Percentiles rank a stretch among this genome's conserved stretches.
Conservation (phyloP, 257 asterid genomes). For the Rhazya stricta region DNA sequence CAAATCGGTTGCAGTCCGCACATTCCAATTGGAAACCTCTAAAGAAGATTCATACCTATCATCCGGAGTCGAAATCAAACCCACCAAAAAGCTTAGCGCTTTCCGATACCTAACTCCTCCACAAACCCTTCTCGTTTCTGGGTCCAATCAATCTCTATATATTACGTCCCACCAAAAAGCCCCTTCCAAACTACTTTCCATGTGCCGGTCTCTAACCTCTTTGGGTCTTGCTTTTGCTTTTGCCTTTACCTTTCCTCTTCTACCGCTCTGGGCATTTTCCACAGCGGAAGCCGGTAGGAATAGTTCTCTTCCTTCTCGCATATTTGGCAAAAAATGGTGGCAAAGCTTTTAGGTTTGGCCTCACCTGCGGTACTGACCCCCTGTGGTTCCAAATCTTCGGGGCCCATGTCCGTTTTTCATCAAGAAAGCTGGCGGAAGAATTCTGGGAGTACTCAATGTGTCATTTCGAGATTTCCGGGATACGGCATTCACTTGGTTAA, state of each 20-base stretch:
- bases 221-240: too few species aligned
- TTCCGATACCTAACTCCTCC: too few species aligned
- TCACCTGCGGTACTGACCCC: conserved; percentile 27
- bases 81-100: too few species aligned
- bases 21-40: too few species aligned
- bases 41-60: too few species aligned
- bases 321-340: conserved; percentile 38
- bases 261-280: background rate
- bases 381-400: conserved; percentile 19
- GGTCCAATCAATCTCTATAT: too few species aligned
- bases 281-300: background rate
- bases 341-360: conserved; percentile 37
- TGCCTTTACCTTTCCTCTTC: background rate
- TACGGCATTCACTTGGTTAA: conserved; percentile 32
- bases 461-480: conserved; percentile 21
- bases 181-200: background rate
- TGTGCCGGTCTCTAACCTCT: background rate
- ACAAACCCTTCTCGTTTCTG: too few species aligned
- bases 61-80: too few species aligned
- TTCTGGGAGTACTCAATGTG: conserved; percentile 19
- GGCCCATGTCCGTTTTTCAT: conserved; percentile 17
- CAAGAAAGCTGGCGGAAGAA: conserved; percentile 17
- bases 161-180: too few species aligned
- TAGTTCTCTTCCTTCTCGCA: background rate
- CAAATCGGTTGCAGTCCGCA: too few species aligned